phyloP scores from a whole-genome alignment of 2,329 filamentous ascomycete species.

The Salinomyces thailandicus region DNA sequence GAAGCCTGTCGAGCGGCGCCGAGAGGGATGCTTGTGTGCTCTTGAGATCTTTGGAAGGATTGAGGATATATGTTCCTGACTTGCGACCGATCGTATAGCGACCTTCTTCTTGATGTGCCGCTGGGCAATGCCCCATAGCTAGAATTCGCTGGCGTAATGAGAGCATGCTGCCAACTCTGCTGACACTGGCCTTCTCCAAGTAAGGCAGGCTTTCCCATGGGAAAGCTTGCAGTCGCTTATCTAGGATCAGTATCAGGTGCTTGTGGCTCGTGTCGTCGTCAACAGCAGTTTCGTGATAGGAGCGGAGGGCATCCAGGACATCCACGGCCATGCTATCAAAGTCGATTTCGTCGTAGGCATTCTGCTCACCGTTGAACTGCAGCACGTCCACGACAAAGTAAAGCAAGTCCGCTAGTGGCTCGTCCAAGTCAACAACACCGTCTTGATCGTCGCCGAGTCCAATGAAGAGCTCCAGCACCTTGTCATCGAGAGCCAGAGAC shows the following conservation, averaged over 20 bases:
- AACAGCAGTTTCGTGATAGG: slow-evolving; percentile 53
- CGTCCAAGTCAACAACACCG: slow-evolving; percentile 63
- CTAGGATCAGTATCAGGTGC: slow-evolving; percentile 82
- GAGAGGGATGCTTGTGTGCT: slow-evolving; percentile 70
- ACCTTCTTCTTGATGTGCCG: slow-evolving; percentile 2
- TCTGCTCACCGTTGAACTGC: slow-evolving; percentile 90
- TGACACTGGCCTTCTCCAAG: slow-evolving; percentile 67
- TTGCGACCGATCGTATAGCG: slow-evolving; percentile 40
- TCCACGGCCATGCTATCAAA: slow-evolving; percentile 87
- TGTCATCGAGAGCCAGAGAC: slow-evolving; percentile 46
- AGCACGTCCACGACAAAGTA: slow-evolving; percentile 96
- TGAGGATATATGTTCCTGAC: slow-evolving; percentile 70
- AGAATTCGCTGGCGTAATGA: slow-evolving; percentile 68
- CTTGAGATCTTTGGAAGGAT: slow-evolving; percentile 73
- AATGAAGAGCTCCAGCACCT: slow-evolving; percentile 78
- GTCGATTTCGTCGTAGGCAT: slow-evolving; percentile 95
- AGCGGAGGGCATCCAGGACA: slow-evolving; percentile 69
- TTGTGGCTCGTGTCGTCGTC: slow-evolving; percentile 27
- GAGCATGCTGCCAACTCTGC: slow-evolving; percentile 75
- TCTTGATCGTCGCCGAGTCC: slow-evolving; percentile 65
- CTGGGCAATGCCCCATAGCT: slow-evolving; percentile 28
- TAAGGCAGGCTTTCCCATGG: slow-evolving; percentile 95
- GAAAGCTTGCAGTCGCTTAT: slow-evolving; percentile 82
- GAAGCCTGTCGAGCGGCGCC: slow-evolving; percentile 45
- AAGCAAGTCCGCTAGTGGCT: slow-evolving; percentile 79